Percentiles rank a stretch among this genome's conserved stretches.
These are phyloP conservation scores for Ogataea siamensis DNA, from an alignment of 805 yeast species.

Conservation along the genomic window DNA sequence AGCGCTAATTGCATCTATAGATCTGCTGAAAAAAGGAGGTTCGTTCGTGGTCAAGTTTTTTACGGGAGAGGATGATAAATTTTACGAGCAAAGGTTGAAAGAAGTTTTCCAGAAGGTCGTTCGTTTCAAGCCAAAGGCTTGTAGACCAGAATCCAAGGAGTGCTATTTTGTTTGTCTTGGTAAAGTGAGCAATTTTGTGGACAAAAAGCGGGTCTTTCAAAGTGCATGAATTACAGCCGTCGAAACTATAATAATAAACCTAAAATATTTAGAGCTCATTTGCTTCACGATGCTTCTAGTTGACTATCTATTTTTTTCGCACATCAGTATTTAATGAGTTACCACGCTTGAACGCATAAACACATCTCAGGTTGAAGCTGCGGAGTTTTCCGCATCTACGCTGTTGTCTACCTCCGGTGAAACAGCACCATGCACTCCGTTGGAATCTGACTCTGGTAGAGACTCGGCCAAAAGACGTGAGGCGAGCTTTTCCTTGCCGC, in stretches of 20 bases:
- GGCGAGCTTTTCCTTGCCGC: conserved; percentile 58
- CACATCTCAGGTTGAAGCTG: too few species aligned
- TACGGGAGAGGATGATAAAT: conserved; percentile 74
- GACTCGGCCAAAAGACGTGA: conserved; percentile 47
- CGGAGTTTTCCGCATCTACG: too few species aligned
- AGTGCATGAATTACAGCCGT: conserved; percentile 17
- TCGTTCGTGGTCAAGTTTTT: conserved; percentile 77
- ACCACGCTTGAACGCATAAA: too few species aligned
- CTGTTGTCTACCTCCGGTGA: too few species aligned
- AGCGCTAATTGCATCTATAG: conserved; percentile 73
- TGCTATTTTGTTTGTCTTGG: conserved; percentile 72
- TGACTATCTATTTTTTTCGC: too few species aligned
- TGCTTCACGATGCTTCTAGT: too few species aligned
- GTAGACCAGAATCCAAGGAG: conserved; percentile 78
- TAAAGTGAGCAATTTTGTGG: conserved; percentile 39
- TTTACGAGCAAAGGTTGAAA: conserved; percentile 57
- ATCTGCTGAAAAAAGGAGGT: conserved; percentile 70
- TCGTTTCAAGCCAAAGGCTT: conserved; percentile 77
- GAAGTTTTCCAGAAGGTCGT: conserved; percentile 60
- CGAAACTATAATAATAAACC: conserved; percentile 1
- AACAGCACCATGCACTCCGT: too few species aligned
- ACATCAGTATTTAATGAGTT: too few species aligned
- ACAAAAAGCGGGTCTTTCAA: conserved; percentile 45
- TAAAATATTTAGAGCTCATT: too few species aligned
- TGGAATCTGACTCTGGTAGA: too few species aligned